Conservation (phyloP, 768 basidiomycete genomes). For the Russula sp. region DNA sequence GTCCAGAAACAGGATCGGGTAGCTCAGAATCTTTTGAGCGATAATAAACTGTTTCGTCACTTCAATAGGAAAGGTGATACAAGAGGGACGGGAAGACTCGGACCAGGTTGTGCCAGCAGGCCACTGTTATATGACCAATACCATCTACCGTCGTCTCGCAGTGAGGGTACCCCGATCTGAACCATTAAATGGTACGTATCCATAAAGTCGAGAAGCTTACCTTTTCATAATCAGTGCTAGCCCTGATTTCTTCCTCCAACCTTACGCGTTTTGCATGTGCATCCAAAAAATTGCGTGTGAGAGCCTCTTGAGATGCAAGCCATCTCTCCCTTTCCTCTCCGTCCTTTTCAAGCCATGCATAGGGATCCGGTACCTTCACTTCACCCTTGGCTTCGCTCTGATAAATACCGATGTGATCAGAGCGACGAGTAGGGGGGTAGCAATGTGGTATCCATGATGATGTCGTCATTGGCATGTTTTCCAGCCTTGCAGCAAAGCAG, state of each 20-base stretch:
- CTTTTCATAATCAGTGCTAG: slow-evolving; percentile 41
- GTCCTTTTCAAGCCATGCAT: slow-evolving; percentile 65
- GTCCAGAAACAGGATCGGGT: slow-evolving; percentile 41
- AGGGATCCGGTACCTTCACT: slow-evolving; percentile 62
- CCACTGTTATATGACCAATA: slow-evolving; percentile 81
- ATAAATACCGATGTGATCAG: slow-evolving; percentile 61
- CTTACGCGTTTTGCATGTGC: slow-evolving; percentile 50
- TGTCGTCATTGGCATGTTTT: slow-evolving; percentile 21
- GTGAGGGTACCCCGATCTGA: slow-evolving; percentile 55
- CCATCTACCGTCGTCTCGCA: slow-evolving; percentile 63
- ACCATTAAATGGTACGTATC: neutral
- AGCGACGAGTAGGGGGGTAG: slow-evolving; percentile 61
- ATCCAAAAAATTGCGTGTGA: slow-evolving; percentile 54
- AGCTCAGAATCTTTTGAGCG: slow-evolving; percentile 47
- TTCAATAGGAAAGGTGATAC: neutral
- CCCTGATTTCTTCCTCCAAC: slow-evolving; percentile 52
- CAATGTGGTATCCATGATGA: slow-evolving; percentile 47
- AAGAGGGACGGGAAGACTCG: neutral
- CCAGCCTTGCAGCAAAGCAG: neutral
- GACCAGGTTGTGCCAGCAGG: slow-evolving; percentile 56
- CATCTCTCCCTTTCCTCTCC: slow-evolving; percentile 58
- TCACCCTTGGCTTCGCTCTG: slow-evolving; percentile 54
- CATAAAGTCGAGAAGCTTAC: slow-evolving; percentile 1
- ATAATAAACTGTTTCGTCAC: slow-evolving; percentile 42
- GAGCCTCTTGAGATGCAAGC: slow-evolving; percentile 52